Percentiles rank a stretch among this genome's conserved stretches.
phyloP scores from a whole-genome alignment of 2,329 filamentous ascomycete species.

The Diaporthe ilicicola region DNA sequence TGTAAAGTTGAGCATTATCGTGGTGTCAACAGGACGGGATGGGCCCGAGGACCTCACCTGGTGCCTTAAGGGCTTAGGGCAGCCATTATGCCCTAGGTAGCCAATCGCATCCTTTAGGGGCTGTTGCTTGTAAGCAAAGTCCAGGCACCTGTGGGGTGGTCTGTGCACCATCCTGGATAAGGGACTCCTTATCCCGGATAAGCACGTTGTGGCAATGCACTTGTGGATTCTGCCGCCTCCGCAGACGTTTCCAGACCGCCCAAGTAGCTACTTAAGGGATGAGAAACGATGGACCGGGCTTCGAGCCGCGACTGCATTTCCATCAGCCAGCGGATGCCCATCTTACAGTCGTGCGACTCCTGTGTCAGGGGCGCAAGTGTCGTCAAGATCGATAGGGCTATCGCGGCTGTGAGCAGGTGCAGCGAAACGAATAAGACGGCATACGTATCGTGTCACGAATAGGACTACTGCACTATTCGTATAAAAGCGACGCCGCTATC shows the following conservation, averaged over 20 bases:
- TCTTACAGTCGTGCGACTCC: conserved; percentile 35
- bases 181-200: too few relatives aligned
- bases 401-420: conserved; percentile 39
- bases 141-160: too few relatives aligned
- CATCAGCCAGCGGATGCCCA: conserved; percentile 38
- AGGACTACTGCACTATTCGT: too few relatives aligned
- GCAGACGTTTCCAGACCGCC: too few relatives aligned
- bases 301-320: conserved; percentile 36
- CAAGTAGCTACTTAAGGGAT: too few relatives aligned
- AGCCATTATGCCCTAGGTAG: neutral
- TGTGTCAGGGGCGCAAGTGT: conserved; percentile 36
- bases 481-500: too few relatives aligned
- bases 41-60: neutral
- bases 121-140: too few relatives aligned
- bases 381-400: conserved; percentile 38
- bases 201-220: too few relatives aligned
- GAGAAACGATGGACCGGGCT: conserved; percentile 36
- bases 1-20: neutral
- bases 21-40: neutral
- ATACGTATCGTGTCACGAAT: too few relatives aligned
- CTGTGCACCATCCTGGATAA: too few relatives aligned
- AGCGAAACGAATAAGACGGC: conserved; percentile 38
- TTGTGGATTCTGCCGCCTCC: too few relatives aligned
- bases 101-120: neutral
- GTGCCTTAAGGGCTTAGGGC: neutral